Evolutionary conservation across 257 asterid species (phyloP).

Genomic region (Primulina huaijiensis): DNA sequence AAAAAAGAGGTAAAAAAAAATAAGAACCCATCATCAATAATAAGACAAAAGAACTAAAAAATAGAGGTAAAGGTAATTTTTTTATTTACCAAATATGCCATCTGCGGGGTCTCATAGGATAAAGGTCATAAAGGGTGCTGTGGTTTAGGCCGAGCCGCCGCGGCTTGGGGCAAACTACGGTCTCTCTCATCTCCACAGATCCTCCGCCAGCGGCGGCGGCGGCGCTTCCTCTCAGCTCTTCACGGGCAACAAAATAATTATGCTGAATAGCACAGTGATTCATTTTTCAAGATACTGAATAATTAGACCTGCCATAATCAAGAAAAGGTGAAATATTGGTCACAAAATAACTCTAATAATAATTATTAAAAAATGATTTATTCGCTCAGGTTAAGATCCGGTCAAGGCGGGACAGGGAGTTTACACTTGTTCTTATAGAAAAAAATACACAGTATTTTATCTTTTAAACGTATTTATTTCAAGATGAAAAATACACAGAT

Average conservation of each 20-base stretch:
- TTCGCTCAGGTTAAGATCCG: slow-evolving; percentile 33
- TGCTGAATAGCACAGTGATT: slow-evolving; percentile 60
- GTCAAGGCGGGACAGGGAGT: slow-evolving; percentile 30
- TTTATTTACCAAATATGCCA: slow-evolving; percentile 63
- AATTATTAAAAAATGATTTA: background rate
- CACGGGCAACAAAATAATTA: slow-evolving; percentile 48
- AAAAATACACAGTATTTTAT: slow-evolving; percentile 15
- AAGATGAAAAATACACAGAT: slow-evolving; percentile 28
- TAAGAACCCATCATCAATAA: background rate
- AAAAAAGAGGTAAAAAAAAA: background rate
- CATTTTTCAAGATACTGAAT: slow-evolving; percentile 41
- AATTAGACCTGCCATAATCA: slow-evolving; percentile 27
- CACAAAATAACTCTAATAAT: background rate
- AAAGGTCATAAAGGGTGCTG: slow-evolving; percentile 44
- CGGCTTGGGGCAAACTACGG: slow-evolving; percentile 90
- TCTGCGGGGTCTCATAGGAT: slow-evolving; percentile 43
- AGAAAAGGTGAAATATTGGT: slow-evolving; percentile 6
- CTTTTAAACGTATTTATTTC: background rate
- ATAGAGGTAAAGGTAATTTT: background rate
- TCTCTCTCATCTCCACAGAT: slow-evolving; percentile 45
- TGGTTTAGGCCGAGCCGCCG: slow-evolving; percentile 64
- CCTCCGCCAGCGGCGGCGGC: slow-evolving; percentile 34
- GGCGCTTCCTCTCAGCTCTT: slow-evolving; percentile 56
- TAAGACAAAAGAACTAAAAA: background rate
- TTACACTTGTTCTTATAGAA: slow-evolving; percentile 40